Percentiles rank a stretch among this genome's conserved stretches.
Conservation (phyloP, 106 monocot species). For the Agapanthus africanus region DNA sequence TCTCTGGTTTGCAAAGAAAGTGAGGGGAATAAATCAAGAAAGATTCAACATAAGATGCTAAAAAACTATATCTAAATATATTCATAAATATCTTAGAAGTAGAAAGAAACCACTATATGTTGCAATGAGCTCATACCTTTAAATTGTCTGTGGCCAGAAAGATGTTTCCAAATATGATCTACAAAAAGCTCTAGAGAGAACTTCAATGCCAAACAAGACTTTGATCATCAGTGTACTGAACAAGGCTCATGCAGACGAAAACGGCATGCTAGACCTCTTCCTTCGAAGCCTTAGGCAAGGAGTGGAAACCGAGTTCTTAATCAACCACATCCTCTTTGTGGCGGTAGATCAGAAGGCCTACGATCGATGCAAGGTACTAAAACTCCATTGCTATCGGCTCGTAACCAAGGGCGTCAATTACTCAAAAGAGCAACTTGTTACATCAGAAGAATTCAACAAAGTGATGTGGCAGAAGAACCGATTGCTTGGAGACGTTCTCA, state of each 20-base stretch:
- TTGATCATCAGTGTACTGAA: conserved; percentile 50
- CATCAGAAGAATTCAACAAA: conserved; percentile 28
- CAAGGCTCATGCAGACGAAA: conserved; percentile 39
- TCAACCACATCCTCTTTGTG: conserved; percentile 38
- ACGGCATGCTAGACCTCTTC: conserved; percentile 62
- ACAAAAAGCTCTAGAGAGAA: conserved; percentile 16
- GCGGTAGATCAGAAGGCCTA: conserved; percentile 38
- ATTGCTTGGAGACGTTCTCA: conserved; percentile 52
- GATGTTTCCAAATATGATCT: conserved; percentile 21
- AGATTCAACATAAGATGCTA: too few species aligned
- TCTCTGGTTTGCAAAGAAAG: too few species aligned
- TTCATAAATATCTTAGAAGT: too few species aligned
- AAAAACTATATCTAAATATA: too few species aligned
- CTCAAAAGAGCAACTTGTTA: conserved; percentile 38
- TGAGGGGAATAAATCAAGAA: too few species aligned
- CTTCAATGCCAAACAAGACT: conserved; percentile 51
- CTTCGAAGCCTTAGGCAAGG: conserved; percentile 32
- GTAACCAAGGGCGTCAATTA: conserved; percentile 29
- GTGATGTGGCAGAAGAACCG: conserved; percentile 62
- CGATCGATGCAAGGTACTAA: conserved; percentile 23
- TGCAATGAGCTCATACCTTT: too few species aligned
- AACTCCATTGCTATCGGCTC: conserved; percentile 42
- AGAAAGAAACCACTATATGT: too few species aligned
- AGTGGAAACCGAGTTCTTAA: conserved; percentile 26
- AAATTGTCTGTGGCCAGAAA: too few species aligned